These are phyloP conservation scores for Citeromyces matritensis DNA, from an alignment of 805 yeast species.

Conservation along the genomic window DNA sequence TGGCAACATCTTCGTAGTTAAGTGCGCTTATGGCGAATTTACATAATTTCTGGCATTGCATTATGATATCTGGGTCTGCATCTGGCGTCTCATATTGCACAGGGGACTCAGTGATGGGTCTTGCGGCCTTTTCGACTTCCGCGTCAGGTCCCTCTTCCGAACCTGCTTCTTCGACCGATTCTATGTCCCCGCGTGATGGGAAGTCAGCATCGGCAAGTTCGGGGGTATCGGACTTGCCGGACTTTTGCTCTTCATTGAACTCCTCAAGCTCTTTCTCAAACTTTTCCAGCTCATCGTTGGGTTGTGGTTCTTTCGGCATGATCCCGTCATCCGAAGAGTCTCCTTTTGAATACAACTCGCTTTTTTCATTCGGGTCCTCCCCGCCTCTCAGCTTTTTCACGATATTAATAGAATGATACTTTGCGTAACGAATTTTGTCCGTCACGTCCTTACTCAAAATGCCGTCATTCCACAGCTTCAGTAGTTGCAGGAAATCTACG, in stretches of 20 bases:
- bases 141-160: background rate
- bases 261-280: too few species aligned
- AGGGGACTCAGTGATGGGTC: background rate
- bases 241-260: background rate
- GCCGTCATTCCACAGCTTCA: constrained; percentile 24
- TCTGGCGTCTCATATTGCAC: background rate
- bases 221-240: background rate
- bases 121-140: background rate
- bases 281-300: too few species aligned
- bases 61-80: constrained; percentile 23
- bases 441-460: constrained; percentile 11
- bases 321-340: constrained; percentile 3
- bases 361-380: constrained; percentile 37
- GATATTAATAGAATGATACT: constrained; percentile 46
- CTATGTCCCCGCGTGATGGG: background rate
- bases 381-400: constrained; percentile 30
- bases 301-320: too few species aligned
- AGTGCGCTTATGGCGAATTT: constrained; percentile 69
- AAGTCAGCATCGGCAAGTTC: too few species aligned
- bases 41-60: constrained; percentile 52
- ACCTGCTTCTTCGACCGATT: background rate
- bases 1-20: constrained; percentile 57
- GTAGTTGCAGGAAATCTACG: constrained; percentile 33
- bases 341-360: constrained; percentile 22
- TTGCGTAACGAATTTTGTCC: constrained; percentile 39